Evolutionary conservation across 257 asterid species (phyloP), one percentile per base, ranked within the genome.

Genomic region (Jasminum sambac): DNA sequence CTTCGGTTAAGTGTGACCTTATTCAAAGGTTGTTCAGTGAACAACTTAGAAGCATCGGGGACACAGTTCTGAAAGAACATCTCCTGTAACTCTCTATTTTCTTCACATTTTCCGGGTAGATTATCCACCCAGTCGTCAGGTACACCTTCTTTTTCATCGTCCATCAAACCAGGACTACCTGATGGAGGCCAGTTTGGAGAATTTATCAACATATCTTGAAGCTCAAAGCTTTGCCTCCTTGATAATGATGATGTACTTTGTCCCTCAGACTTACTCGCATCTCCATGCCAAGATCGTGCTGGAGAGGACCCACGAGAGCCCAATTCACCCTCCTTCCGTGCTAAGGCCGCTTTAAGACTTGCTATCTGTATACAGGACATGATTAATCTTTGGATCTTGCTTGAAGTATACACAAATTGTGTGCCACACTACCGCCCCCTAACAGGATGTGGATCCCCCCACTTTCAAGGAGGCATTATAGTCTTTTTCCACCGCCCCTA

Each of bases 291-390:
- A 64, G 85, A 72, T 65, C 67, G 57, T 38, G 89, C 58, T 39
- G 84, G 83, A 69, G 94, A 87, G 77, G 82, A 82, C 17, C 65
- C 79, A 23, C 34, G 64, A 26, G 92, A 82, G 69, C 62, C 62
- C 5, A 67, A 69, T n/a, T 88, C 86, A 41, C 76, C 92, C 24
- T 90, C 93, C 74, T 86, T 90, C 64, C 78, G 82, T 68, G 82
- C 78, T 77, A 90, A 83, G 67, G 94, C 95, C 9, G 88, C 89
- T 84, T 87, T 92, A 25, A 92, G 89, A 38, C 64, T 71, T 67
- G 91, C 85, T 40, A 90, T 79, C 98, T 90, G 88, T 74, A 74
- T 37, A 66, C 25, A 69, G 66, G 60, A 4, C 36, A 30, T 30
- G 36, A 30, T 30, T 30, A 30, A 4, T 30, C 36, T 30, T n/a